Evolutionary conservation across 257 asterid genomes (phyloP), one percentile per base, ranked within the genome.

Genomic region (Nicotiana benthamiana): DNA sequence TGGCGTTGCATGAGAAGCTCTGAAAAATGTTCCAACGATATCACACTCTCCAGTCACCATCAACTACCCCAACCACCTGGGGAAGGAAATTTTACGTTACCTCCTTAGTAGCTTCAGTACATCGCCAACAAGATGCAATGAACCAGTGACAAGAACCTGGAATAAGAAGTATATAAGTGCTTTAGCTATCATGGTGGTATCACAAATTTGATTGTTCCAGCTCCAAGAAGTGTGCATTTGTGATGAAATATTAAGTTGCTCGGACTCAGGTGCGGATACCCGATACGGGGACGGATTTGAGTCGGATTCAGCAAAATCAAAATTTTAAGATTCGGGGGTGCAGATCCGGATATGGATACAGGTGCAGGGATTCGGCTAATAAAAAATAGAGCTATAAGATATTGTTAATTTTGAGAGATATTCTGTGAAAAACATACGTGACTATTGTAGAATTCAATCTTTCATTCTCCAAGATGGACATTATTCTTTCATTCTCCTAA

Each of bases 91-190:
- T 40, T 75, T 24, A 16, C 11, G 64, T 92, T 86, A 93, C 83
- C 92, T 89, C 78, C 87, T 82, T 16, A 94, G 88, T 36, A 94
- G 87, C 87, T 90, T 94, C 53, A 94, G 61, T 53, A 93, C 98
- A 72, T 94, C 98, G 74, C 98, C 97, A 53, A 94, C 98, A 70
- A 94, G 87, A 87, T 94, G 98, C 82, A 94, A 80, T 4, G 97
- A 94, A 22, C 97, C 98, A n/a, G 97, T 93, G 68, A 93, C 98
- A 75, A 94, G 97, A 88, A 94, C 98, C 98, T 93, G 83, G 7
- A 84, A 34, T 59, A 20, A 80, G 52, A 46, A 72, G 60, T 46
- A 72, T 4, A 70, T 43, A 24, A n/a, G n/a, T 68, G 30, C 28
- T 66, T 66, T 34, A 34, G 53, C 52, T 9, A 34, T 66, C 52